Conservation (phyloP, 495 filamentous ascomycete species). For the Astrocystis sublimbata region DNA sequence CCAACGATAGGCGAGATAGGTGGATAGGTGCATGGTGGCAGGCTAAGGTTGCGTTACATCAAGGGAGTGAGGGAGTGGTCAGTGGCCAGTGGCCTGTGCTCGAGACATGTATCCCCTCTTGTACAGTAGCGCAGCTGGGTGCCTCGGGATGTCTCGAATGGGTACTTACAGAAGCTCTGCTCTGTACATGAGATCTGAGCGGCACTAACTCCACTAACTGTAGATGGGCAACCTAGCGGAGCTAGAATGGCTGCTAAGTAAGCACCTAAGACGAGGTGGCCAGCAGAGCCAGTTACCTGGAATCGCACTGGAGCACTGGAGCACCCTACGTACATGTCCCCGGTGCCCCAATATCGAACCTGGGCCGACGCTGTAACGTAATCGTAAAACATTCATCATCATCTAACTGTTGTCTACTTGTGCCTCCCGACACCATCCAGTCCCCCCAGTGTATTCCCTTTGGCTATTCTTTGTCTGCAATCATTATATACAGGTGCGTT, state of each 20-base stretch:
- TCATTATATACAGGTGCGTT: too few species aligned
- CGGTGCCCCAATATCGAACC: not conserved
- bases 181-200: too few species aligned
- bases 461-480: too few species aligned
- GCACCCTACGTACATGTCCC: too few species aligned
- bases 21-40: conserved; percentile 2
- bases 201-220: too few species aligned
- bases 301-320: not conserved
- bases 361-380: conserved; percentile 4
- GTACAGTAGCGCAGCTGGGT: not conserved
- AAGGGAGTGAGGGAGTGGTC: too few species aligned
- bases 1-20: too few species aligned
- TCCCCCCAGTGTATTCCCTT: too few species aligned
- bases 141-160: not conserved
- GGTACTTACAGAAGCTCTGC: not conserved
- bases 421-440: too few species aligned
- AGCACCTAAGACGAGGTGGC: not conserved
- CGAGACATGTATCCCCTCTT: not conserved
- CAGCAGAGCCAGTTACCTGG: conserved; percentile 3
- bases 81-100: conserved; percentile 17
- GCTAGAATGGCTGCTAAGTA: not conserved
- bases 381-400: conserved; percentile 11
- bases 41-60: not conserved
- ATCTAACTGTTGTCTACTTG: too few species aligned
- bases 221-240: too few species aligned